Percentiles rank a stretch among this genome's conserved stretches.
phyloP scores from a whole-genome alignment of 345 rosid species.

The Aquilaria yunnanensis region DNA sequence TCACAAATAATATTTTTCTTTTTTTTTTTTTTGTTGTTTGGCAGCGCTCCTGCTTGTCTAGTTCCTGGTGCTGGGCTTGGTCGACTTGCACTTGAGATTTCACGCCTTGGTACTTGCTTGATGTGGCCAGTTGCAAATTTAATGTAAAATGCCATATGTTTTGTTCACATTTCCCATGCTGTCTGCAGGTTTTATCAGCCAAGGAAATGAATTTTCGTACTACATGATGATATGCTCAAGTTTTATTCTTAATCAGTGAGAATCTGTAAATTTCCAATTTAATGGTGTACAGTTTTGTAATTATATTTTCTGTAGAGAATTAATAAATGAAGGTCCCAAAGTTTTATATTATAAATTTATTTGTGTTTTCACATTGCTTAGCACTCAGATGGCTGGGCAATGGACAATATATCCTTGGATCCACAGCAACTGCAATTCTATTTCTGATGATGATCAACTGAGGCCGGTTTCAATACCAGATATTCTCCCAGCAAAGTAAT shows the following conservation, averaged over 20 bases:
- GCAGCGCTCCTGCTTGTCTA: constrained; percentile 85
- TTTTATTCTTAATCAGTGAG: constrained; percentile 93
- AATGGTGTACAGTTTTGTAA: not conserved
- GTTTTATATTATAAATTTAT: not conserved
- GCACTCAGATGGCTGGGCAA: constrained; percentile 52
- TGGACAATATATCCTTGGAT: constrained; percentile 98
- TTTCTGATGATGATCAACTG: constrained; percentile 84
- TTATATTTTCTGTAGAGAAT: not conserved
- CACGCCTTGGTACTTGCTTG: constrained; percentile 62
- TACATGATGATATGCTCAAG: constrained; percentile 99
- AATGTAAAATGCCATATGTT: not conserved
- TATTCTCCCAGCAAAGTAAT: constrained; percentile 90
- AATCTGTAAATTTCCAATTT: constrained; percentile 5
- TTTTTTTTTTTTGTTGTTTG: constrained; percentile 9
- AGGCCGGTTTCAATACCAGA: constrained; percentile 81
- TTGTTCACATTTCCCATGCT: constrained; percentile 14
- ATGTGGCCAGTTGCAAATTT: constrained; percentile 4
- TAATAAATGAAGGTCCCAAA: no score
- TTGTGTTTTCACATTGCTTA: constrained; percentile 21
- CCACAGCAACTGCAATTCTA: constrained; percentile 94
- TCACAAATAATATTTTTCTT: not conserved
- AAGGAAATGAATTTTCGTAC: constrained; percentile 98
- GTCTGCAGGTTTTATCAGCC: constrained; percentile 86
- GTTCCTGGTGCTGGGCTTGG: constrained; percentile 99
- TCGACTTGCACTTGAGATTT: constrained; percentile 92